phyloP scores from a whole-genome alignment of 2,329 filamentous ascomycete species.

The Sclerotinia minor region DNA sequence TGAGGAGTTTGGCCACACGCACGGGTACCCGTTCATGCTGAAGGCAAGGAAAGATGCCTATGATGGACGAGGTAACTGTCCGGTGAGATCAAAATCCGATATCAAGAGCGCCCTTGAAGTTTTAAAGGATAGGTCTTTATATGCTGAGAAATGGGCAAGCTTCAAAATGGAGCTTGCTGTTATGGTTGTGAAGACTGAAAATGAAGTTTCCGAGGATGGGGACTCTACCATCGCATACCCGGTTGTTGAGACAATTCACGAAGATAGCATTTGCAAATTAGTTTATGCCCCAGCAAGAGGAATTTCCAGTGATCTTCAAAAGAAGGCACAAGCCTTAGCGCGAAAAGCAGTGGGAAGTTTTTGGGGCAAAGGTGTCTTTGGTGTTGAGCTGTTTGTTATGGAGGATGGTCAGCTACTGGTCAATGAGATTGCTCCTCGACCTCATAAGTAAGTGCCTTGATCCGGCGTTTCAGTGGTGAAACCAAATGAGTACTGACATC shows the following conservation, averaged over 20 bases:
- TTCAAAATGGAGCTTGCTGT: constrained; percentile 88
- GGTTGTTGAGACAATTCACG: constrained; percentile 90
- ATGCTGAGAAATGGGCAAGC: constrained; percentile 74
- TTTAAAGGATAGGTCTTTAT: constrained; percentile 66
- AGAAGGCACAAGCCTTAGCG: constrained; percentile 73
- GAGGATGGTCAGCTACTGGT: constrained; percentile 65
- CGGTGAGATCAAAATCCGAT: constrained; percentile 58
- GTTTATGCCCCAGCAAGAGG: constrained; percentile 82
- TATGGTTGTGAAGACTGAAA: constrained; percentile 89
- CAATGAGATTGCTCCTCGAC: constrained; percentile 51
- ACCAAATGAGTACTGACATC: constrained; percentile 47
- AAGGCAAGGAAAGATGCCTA: constrained; percentile 90
- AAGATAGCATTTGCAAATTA: constrained; percentile 92
- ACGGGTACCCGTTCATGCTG: constrained; percentile 87
- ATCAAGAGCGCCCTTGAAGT: constrained; percentile 67
- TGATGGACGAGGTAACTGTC: constrained; percentile 79
- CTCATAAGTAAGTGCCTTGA: constrained; percentile 29
- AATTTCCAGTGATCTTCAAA: constrained; percentile 59
- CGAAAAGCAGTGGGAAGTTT: constrained; percentile 76
- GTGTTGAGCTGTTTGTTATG: constrained; percentile 92
- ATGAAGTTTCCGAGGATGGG: constrained; percentile 50
- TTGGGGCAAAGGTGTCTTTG: constrained; percentile 88
- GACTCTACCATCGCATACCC: constrained; percentile 70
- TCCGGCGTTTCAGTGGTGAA: no score
- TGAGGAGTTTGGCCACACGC: constrained; percentile 58